A percentile compares a stretch with the other conserved stretches of the same genome.
Evolutionary conservation across 2,329 filamentous ascomycete genomes (phyloP).

Genomic region (Claviceps arundinis): DNA sequence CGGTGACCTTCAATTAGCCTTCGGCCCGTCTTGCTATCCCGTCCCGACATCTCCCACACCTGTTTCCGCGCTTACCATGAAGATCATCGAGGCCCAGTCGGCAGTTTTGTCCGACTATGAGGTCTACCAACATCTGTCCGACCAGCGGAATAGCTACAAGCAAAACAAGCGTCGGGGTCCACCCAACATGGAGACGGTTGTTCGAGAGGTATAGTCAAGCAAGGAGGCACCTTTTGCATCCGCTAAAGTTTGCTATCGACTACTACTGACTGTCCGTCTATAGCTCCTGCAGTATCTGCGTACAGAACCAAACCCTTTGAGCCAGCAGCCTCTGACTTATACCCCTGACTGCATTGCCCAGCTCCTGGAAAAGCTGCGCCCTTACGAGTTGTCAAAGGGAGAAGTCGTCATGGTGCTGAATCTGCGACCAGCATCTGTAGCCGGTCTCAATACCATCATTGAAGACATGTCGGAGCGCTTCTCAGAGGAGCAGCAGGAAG

Average conservation of each 20-base stretch:
- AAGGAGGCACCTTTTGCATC: background rate
- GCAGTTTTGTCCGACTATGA: conserved; percentile 61
- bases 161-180: conserved; percentile 37
- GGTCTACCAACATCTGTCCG: conserved; percentile 51
- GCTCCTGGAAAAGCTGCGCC: conserved; percentile 41
- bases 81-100: conserved; percentile 59
- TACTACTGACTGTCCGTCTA: background rate
- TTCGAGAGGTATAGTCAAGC: conserved; percentile 43
- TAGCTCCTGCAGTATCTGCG: conserved; percentile 50
- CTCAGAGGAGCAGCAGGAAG: conserved; percentile 41
- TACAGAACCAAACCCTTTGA: conserved; percentile 41
- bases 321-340: conserved; percentile 40
- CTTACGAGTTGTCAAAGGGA: conserved; percentile 51
- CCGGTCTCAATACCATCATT: conserved; percentile 47
- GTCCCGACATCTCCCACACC: no score
- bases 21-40: background rate
- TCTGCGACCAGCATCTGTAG: conserved; percentile 42
- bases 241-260: background rate
- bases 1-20: background rate
- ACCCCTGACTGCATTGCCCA: conserved; percentile 34
- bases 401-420: conserved; percentile 59
- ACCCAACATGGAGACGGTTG: conserved; percentile 45
- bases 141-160: conserved; percentile 40
- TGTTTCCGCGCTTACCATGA: conserved; percentile 30
- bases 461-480: conserved; percentile 53